Evolutionary conservation across 495 filamentous ascomycete species (phyloP), one percentile per base, ranked within the genome.

Genomic region (Penicillium egyptiacum): DNA sequence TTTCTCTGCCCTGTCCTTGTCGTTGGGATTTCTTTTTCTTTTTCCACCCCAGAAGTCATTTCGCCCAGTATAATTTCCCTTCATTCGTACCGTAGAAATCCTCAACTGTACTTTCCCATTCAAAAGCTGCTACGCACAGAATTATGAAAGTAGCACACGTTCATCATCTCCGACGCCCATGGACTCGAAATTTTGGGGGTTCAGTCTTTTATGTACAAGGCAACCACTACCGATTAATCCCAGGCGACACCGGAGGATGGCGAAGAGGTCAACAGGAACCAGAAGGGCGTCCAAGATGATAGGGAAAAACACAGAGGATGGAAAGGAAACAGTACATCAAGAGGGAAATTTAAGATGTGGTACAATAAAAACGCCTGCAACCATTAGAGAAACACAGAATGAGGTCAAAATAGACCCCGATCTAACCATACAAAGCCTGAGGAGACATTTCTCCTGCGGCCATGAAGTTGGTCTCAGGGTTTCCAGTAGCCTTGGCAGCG

Each of bases 381-480:
- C 69, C 65, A 71, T 71, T 66, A 66, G 61, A 70, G 51, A 70
- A 68, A 68, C 58, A 70, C 37, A 60, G 59, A 74, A 74, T 55
- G 60, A 57, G 55, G 63, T 54, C 56, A 63, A 43, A 35, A 48
- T 49, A 50, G 46, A 59, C 41, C 42, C 30, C 43, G 57, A 31
- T 57, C 67, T 67, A 77, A 55, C 75, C 77, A 67, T 76, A 77
- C 58, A 75, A 55, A 53, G 74, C 75, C 65, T 79, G 75, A 8
- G 77, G 75, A 63, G 75, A 76, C 69, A 77, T 76, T 67, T 79
- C 86, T 49, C 91, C 91, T 16, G 88, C 82, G 47, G 90, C 90
- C 90, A 94, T 87, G 67, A 92, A 88, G 77, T 94, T 92, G 23
- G 85, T 93, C 64, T 90, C 75, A 23, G 91, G 86, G 61, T 83